Base-by-base conservation (phyloP, 257 asterid species). In the Primulina eburnea region DNA sequence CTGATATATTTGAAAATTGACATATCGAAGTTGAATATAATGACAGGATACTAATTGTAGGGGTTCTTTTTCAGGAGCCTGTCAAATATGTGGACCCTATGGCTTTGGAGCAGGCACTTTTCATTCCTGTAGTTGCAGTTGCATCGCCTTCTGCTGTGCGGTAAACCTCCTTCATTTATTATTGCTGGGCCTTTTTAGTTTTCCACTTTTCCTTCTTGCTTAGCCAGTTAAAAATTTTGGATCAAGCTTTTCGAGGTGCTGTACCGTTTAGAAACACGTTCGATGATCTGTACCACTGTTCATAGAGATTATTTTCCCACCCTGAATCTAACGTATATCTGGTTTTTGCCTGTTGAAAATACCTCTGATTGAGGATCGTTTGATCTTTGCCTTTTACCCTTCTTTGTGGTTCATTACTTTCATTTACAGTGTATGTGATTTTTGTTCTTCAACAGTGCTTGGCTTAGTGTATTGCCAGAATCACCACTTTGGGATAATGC, bases 121-220 rank as follows among this genome's bases (percentile, higher is more conserved):
- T 75, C 70, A 87, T 88, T 73, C 96, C 96, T 37, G 96, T 88
- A 77, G 83, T 90, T 69, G 82, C 97, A 29, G 92, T 88, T 56
- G 97, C 96, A 70, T 90, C 97, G 28, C 92, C 97, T 56, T 90
- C 96, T 71, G 96, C 97, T 64, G 53, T 90, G 68, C 77, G 88
- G 97, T 88, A 83, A 63, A 72, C 71, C 60, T 32, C 70, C 68
- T 59, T 21, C 50, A 18, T 61, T n/a, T 72, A 32, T 35, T 64
- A 20, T 64, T 7, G 32, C 47, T 50, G 62, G 7, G 29, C 14
- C 21, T 28, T 50, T 50, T 56, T n/a, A 72, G 18, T 65, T 50
- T 43, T 28, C 37, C 4, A 72, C 16, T 65, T 50, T 43, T 28
- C 37, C 4, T 67, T 9, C 71, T 32, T 64, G 65, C 35, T 43